Base-by-base conservation (phyloP, 257 asterid species). In the Solanum neorickii region DNA sequence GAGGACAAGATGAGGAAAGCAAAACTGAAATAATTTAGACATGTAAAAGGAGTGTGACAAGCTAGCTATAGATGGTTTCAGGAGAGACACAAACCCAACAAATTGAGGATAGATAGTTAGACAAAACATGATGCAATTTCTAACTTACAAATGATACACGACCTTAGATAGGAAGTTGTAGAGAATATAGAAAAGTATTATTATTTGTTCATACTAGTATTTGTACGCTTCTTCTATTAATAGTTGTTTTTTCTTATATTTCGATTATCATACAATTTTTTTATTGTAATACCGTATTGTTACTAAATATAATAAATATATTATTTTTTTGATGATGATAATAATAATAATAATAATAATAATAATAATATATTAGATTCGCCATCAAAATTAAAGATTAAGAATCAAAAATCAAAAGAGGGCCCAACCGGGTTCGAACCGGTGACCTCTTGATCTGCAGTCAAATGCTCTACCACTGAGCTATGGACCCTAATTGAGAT, bases 391-490 rank as follows among this genome's bases (percentile, higher is more conserved):
- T 25, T 12, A 65, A 65, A 65, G 5, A 27, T 27, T 3, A 68
- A 5, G 23, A 16, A 29, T 68, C 3, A 29, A 3, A 29, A 68
- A 29, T 27, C 39, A 13, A 52, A 52, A 16, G 60, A 7, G 93
- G 93, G 92, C 92, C 89, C 92, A 89, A 89, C 88, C 93, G 87
- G 88, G 86, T 86, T 91, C 89, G 89, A 91, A 91, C 92, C 88
- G 88, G 89, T 88, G 93, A 88, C 92, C 92, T 91, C 89, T 91
- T 86, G 93, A 91, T 91, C 91, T 91, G 91, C 93, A 90, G 90
- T 89, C 92, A 93, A 94, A 91, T 94, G 97, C 98, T 95, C 95
- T 93, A 93, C 97, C 98, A 94, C 97, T 95, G 98, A 95, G 97
- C 98, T 94, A 94, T 93, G 93, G 87, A 88, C 89, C 91, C 89